Percentiles rank a stretch among this genome's conserved stretches.
Conservation (phyloP, 2,329 filamentous ascomycete genomes). For the Ustilaginoidea virens region DNA sequence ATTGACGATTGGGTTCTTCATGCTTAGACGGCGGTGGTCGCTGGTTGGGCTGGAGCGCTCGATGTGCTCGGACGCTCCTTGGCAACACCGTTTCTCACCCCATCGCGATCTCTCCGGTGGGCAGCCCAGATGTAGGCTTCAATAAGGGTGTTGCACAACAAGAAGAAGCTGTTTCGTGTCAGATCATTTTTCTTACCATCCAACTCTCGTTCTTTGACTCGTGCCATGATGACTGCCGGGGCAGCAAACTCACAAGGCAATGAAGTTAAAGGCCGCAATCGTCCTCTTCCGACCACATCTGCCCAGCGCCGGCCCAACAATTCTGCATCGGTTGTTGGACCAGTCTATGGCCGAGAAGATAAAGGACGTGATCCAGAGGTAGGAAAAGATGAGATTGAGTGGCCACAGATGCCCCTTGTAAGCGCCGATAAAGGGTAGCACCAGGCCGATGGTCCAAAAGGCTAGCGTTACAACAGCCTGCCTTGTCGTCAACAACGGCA, state of each 20-base stretch:
- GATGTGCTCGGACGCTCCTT: too few relatives aligned
- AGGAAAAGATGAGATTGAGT: conserved; percentile 10
- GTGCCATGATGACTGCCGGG: too few relatives aligned
- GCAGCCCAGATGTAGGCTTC: too few relatives aligned
- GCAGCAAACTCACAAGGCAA: conserved; percentile 13
- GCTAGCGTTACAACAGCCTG: conserved; percentile 10
- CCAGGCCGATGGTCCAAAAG: conserved; percentile 8
- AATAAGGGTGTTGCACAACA: too few relatives aligned
- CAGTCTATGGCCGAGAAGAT: conserved; percentile 12
- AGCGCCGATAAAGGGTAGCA: conserved; percentile 7
- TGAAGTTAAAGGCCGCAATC: conserved; percentile 10
- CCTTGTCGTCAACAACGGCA: background rate
- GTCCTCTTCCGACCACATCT: conserved; percentile 10
- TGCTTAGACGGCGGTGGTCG: too few relatives aligned
- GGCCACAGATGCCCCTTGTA: conserved; percentile 11
- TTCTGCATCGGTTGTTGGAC: conserved; percentile 6
- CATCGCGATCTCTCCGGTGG: too few relatives aligned
- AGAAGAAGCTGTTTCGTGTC: too few relatives aligned
- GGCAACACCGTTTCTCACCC: too few relatives aligned
- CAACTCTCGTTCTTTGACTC: too few relatives aligned
- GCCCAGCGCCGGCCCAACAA: conserved; percentile 1
- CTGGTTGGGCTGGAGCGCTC: too few relatives aligned
- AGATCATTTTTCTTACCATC: too few relatives aligned
- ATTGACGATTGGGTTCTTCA: too few relatives aligned
- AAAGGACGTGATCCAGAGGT: conserved; percentile 13